These are phyloP conservation scores for Metarhizium brunneum DNA, from an alignment of 2,329 filamentous ascomycete species.

Conservation along the genomic window DNA sequence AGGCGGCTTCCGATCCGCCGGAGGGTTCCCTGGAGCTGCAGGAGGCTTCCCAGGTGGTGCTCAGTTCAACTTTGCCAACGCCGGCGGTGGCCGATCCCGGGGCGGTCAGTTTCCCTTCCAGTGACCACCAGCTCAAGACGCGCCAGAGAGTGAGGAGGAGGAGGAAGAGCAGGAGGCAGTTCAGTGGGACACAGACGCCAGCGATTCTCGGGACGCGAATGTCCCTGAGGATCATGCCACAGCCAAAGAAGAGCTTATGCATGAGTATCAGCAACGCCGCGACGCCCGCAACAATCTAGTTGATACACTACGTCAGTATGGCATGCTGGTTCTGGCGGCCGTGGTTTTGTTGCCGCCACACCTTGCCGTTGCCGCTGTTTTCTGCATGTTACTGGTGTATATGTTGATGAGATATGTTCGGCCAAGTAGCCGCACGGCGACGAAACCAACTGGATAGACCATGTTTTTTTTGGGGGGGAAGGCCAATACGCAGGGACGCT, in stretches of 20 bases:
- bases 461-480: not conserved
- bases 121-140: constrained; percentile 37
- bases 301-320: constrained; percentile 31
- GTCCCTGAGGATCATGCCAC: constrained; percentile 9
- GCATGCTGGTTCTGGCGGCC: constrained; percentile 32
- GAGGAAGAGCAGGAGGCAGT: constrained; percentile 7
- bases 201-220: constrained; percentile 13
- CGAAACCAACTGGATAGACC: constrained; percentile 15
- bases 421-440: not conserved
- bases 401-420: constrained; percentile 24
- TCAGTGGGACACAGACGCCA: constrained; percentile 14
- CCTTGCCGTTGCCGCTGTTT: constrained; percentile 27
- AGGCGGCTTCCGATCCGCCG: constrained; percentile 38
- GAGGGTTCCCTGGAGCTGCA: constrained; percentile 41
- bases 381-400: constrained; percentile 29
- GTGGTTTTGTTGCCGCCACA: constrained; percentile 37
- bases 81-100: constrained; percentile 24
- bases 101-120: constrained; percentile 34
- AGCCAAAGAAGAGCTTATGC: constrained; percentile 17
- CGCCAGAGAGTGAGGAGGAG: constrained; percentile 24
- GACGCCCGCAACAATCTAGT: constrained; percentile 29
- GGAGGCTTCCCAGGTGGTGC: constrained; percentile 36
- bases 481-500: not conserved
- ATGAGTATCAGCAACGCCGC: constrained; percentile 20
- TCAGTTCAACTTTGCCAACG: constrained; percentile 45